Percentiles rank a stretch among this genome's conserved stretches.
Conservation (phyloP, 306 rosid genomes). For the Hippophae rhamnoides region DNA sequence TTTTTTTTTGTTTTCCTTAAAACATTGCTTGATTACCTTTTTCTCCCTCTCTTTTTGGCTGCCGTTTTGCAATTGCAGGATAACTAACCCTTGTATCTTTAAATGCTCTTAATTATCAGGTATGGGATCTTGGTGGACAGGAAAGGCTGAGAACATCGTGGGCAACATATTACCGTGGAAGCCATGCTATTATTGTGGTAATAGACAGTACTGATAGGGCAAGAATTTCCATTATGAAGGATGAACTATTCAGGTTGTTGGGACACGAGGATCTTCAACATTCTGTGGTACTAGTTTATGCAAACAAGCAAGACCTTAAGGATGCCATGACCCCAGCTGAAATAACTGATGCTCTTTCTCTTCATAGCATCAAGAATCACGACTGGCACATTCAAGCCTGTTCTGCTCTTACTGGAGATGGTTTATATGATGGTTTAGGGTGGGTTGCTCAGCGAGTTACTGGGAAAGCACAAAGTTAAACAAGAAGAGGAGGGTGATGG, state of each 20-base stretch:
- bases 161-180: constrained; percentile 97
- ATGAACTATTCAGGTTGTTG: constrained; percentile 90
- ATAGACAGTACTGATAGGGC: constrained; percentile 95
- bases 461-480: constrained; percentile 63
- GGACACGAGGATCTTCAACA: constrained; percentile 86
- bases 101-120: constrained; percentile 30
- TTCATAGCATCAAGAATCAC: constrained; percentile 96
- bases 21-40: too few relatives aligned
- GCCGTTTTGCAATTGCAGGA: too few relatives aligned
- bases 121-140: constrained; percentile 99
- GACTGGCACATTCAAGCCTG: constrained; percentile 99
- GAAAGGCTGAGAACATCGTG: constrained; percentile 93
- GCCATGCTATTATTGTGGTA: constrained; percentile 79
- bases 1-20: too few relatives aligned
- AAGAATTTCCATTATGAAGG: constrained; percentile 79
- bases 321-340: constrained; percentile 99
- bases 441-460: constrained; percentile 85
- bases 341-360: constrained; percentile 85
- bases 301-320: constrained; percentile 94
- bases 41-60: too few relatives aligned
- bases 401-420: constrained; percentile 90
- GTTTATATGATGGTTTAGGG: constrained; percentile 87
- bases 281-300: constrained; percentile 73
- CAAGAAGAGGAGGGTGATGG: constrained; percentile 9
- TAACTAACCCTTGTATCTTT: too few relatives aligned